These are phyloP conservation scores for Jacaranda mimosifolia DNA, from an alignment of 257 asterid species.

Conservation along the genomic window DNA sequence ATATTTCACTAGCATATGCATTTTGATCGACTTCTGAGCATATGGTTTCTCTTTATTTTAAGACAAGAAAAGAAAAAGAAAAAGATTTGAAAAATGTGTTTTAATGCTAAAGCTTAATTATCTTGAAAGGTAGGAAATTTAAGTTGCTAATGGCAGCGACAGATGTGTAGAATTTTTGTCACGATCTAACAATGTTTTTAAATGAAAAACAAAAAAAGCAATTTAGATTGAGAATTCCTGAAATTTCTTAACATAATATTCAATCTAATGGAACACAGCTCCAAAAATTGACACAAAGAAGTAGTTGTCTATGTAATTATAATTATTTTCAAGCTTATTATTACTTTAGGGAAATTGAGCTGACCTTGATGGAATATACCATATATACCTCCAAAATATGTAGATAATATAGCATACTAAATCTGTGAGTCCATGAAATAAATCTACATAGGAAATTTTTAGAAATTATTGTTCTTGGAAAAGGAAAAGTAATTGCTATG, in stretches of 20 bases:
- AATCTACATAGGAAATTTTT: constrained; percentile 56
- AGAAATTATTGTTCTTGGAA: constrained; percentile 23
- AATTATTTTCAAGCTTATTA: neutral
- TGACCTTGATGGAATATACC: constrained; percentile 96
- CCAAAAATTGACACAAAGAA: neutral
- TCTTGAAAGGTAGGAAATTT: constrained; percentile 14
- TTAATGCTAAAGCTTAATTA: neutral
- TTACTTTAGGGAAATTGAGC: constrained; percentile 7
- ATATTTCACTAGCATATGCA: neutral
- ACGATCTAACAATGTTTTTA: neutral
- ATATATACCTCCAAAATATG: constrained; percentile 93
- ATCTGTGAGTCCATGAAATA: constrained; percentile 93
- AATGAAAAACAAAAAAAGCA: too few species aligned
- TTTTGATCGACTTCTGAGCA: constrained; percentile 15
- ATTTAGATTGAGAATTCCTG: neutral
- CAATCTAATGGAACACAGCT: neutral
- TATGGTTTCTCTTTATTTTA: neutral
- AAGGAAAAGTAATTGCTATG: constrained; percentile 44
- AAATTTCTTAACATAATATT: neutral
- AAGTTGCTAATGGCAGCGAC: neutral
- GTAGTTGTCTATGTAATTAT: neutral
- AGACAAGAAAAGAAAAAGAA: neutral
- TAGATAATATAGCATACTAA: constrained; percentile 96
- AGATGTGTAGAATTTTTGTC: neutral
- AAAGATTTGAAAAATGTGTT: neutral